Evolutionary conservation across 345 rosid species (phyloP).

Genomic region (Boechera divaricarpa): DNA sequence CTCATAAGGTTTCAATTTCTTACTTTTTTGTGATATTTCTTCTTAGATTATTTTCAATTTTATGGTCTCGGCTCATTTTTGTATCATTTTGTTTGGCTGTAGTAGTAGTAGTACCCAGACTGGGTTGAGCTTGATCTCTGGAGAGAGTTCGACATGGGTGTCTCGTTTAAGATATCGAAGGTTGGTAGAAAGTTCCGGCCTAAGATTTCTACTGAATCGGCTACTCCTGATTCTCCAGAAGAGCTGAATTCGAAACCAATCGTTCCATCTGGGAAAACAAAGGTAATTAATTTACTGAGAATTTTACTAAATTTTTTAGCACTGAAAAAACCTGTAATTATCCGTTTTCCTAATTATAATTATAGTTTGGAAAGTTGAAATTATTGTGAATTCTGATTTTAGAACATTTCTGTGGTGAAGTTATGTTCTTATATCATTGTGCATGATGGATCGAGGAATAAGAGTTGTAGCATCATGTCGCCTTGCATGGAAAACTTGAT

Average conservation of each 20-base stretch:
- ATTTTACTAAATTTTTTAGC: neutral
- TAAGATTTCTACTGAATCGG: slow-evolving; percentile 50
- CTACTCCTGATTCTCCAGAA: slow-evolving; percentile 50
- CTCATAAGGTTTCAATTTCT: slow-evolving; percentile 36
- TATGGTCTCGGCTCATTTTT: neutral
- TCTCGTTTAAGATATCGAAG: slow-evolving; percentile 77
- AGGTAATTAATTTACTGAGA: slow-evolving; percentile 47
- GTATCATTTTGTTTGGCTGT: neutral
- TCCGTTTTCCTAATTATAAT: neutral
- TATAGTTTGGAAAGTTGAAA: slow-evolving; percentile 8
- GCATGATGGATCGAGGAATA: neutral
- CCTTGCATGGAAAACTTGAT: neutral
- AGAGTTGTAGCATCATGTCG: neutral
- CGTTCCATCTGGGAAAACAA: slow-evolving; percentile 45
- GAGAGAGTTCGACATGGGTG: slow-evolving; percentile 48
- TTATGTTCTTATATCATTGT: neutral
- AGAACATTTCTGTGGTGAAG: neutral
- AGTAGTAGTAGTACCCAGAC: slow-evolving; percentile 8
- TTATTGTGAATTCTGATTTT: too few species aligned
- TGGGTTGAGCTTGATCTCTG: slow-evolving; percentile 25
- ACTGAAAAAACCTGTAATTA: neutral
- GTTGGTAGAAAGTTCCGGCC: slow-evolving; percentile 66
- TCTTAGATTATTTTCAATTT: neutral
- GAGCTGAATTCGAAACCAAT: slow-evolving; percentile 44
- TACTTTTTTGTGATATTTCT: neutral